Percentiles rank a stretch among this genome's conserved stretches.
Conservation (phyloP, 2,329 filamentous ascomycete genomes). For the Phialophora verrucosa region DNA sequence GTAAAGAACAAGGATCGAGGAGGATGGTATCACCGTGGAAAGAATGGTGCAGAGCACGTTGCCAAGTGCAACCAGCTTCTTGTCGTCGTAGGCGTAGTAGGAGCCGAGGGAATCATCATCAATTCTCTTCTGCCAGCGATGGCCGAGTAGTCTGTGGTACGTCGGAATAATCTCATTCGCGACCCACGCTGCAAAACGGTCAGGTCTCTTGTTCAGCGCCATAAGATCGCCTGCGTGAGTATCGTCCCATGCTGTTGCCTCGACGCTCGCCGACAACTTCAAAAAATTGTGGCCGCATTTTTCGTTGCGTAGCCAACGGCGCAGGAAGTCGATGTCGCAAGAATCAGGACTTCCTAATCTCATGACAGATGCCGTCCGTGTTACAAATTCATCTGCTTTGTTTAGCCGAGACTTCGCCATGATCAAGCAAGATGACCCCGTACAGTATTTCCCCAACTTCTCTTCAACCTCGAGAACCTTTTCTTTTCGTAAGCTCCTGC, state of each 20-base stretch:
- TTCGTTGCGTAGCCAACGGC: slow-evolving; percentile 10
- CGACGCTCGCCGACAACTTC: neutral
- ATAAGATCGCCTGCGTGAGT: slow-evolving; percentile 11
- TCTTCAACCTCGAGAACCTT: slow-evolving; percentile 6
- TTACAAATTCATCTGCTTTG: slow-evolving; percentile 11
- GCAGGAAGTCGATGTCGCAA: slow-evolving; percentile 19
- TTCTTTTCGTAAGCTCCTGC: slow-evolving; percentile 14
- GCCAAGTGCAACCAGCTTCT: slow-evolving; percentile 5
- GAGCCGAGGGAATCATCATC: slow-evolving; percentile 5
- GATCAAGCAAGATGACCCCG: neutral
- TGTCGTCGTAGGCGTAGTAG: slow-evolving; percentile 12
- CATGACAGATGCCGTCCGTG: neutral
- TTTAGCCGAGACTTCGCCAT: neutral
- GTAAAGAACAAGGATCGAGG: slow-evolving; percentile 21
- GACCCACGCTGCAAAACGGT: slow-evolving; percentile 20
- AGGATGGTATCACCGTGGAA: slow-evolving; percentile 13
- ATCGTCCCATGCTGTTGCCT: slow-evolving; percentile 17
- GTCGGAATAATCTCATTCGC: slow-evolving; percentile 2
- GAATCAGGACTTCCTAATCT: slow-evolving; percentile 8
- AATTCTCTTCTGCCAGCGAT: slow-evolving; percentile 19
- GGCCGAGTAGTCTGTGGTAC: slow-evolving; percentile 13
- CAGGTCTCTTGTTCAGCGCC: slow-evolving; percentile 9
- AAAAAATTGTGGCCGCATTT: slow-evolving; percentile 18
- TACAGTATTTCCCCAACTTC: slow-evolving; percentile 20
- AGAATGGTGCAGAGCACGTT: slow-evolving; percentile 21